Evolutionary conservation across 495 filamentous ascomycete genomes (phyloP), one percentile per base, ranked within the genome.

Genomic region (Chaetomium cochliodes): DNA sequence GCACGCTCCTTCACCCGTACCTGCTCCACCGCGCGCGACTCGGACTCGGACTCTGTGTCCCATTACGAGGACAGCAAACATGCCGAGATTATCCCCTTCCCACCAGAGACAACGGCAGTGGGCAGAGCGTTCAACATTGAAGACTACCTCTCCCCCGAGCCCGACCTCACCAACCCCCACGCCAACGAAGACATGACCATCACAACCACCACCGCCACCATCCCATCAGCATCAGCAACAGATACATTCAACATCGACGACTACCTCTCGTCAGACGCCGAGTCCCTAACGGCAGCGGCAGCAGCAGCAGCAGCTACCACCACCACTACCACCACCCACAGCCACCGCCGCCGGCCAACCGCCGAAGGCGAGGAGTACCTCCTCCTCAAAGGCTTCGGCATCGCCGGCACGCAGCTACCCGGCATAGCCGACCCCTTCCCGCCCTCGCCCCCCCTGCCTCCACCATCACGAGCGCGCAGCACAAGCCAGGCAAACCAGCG

Each of bases 351-450:
- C n/a, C 73, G 66, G 11, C 67, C 67, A 9, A 65, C 62, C 0
- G 72, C 69, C 41, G 76, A 79, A 41, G 77, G 76, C 58, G 80
- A 81, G 65, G 77, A 78, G 51, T 76, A 77, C 6, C 70, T 83
- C 15, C 70, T 83, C 18, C 81, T 81, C 51, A 70, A 71, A 7
- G 78, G 58, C 12, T 59, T 74, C 12, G 81, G 79, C 60, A 74
- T 72, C 7, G 55, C 67, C 0, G 64, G 66, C 42, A 77, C 76
- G 26, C 74, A 75, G 64, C 64, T 79, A 5, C 76, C 79, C 8
- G 79, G 79, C 15, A 53, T 78, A 0, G 70, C 72, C 26, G 73
- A 76, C n/a, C 3, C 28, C 8, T 50, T 64, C 23, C 39, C 50
- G 2, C 41, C 16, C 2, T 1, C 49, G 18, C 18, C 58, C 25